Conservation (phyloP, 2,329 filamentous ascomycete genomes). For the Rhinocladiella mackenziei region DNA sequence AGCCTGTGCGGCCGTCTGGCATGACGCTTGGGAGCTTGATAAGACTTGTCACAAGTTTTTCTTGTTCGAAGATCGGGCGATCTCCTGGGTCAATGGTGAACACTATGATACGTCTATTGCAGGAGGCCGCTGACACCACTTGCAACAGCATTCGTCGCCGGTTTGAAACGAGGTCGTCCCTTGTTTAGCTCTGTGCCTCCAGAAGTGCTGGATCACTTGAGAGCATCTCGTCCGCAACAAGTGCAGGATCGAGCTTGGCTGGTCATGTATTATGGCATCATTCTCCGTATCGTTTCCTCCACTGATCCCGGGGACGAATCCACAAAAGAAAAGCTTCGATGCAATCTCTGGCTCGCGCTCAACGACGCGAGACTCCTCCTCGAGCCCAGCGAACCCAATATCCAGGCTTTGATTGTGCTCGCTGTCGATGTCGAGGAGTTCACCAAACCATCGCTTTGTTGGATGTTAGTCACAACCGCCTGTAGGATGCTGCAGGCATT, state of each 20-base stretch:
- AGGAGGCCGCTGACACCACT: slow-evolving; percentile 1
- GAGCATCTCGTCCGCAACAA: slow-evolving; percentile 5
- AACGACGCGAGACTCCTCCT: slow-evolving; percentile 5
- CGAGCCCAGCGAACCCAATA: slow-evolving; percentile 1
- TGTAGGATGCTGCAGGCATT: slow-evolving; percentile 4
- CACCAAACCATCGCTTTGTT: slow-evolving; percentile 1
- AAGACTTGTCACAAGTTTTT: slow-evolving; percentile 2
- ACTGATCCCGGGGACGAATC: slow-evolving; percentile 4
- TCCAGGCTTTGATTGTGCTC: slow-evolving; percentile 4
- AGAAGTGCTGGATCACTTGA: slow-evolving; percentile 5
- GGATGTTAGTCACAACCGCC: slow-evolving; percentile 4
- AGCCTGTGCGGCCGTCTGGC: slow-evolving; percentile 1
- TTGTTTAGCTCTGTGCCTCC: slow-evolving; percentile 2
- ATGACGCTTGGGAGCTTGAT: not conserved
- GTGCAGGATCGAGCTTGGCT: slow-evolving; percentile 8
- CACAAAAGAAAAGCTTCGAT: slow-evolving; percentile 8
- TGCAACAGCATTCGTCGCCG: slow-evolving; percentile 4
- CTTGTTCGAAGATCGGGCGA: slow-evolving; percentile 1
- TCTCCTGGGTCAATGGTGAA: slow-evolving; percentile 3
- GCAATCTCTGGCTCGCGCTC: slow-evolving; percentile 4
- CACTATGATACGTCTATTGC: not conserved
- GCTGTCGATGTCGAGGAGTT: slow-evolving; percentile 2
- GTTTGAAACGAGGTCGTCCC: slow-evolving; percentile 7
- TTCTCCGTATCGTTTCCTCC: slow-evolving; percentile 2
- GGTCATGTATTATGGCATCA: slow-evolving; percentile 9